A percentile compares a stretch with the other conserved stretches of the same genome.
These are phyloP conservation scores for Suhomyces coccinellae DNA, from an alignment of 1,139 yeast species.

Conservation along the genomic window DNA sequence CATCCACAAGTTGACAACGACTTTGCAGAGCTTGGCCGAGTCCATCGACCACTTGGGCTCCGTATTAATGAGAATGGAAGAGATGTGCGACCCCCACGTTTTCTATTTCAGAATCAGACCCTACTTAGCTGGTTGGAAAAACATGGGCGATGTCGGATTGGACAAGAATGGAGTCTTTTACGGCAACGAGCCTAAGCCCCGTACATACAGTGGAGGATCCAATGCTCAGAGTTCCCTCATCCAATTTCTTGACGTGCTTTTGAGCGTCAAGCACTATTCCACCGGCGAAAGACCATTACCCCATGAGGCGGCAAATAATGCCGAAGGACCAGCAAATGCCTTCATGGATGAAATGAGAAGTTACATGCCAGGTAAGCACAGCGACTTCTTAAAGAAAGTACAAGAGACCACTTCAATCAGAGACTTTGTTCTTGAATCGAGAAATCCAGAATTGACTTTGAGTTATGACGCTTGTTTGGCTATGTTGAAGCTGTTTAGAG, in stretches of 20 bases:
- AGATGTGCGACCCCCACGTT: slow-evolving; percentile 92
- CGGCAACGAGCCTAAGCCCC: slow-evolving; percentile 61
- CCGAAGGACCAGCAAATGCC: slow-evolving; percentile 39
- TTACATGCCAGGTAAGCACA: slow-evolving; percentile 88
- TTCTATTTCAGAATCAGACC: slow-evolving; percentile 88
- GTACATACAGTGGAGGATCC: slow-evolving; percentile 83
- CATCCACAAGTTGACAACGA: slow-evolving; percentile 36
- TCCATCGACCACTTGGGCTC: slow-evolving; percentile 74
- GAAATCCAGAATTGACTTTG: slow-evolving; percentile 57
- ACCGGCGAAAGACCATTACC: slow-evolving; percentile 62
- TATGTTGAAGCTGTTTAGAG: slow-evolving; percentile 84
- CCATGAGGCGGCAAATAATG: slow-evolving; percentile 18
- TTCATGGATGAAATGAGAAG: slow-evolving; percentile 81
- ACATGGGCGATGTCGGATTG: slow-evolving; percentile 85
- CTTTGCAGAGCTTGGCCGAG: slow-evolving; percentile 69
- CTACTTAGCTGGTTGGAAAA: slow-evolving; percentile 90
- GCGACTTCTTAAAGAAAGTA: slow-evolving; percentile 65
- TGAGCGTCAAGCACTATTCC: slow-evolving; percentile 75
- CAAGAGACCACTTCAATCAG: slow-evolving; percentile 59
- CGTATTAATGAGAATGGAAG: slow-evolving; percentile 80
- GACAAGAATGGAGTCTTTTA: slow-evolving; percentile 73
- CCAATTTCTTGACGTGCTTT: slow-evolving; percentile 77
- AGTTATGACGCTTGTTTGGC: slow-evolving; percentile 90
- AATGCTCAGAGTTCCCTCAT: slow-evolving; percentile 91
- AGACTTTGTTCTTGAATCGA: slow-evolving; percentile 54